Percentiles rank a stretch among this genome's conserved stretches.
These are phyloP conservation scores for Smittium mucronatum DNA, from an alignment of 371 early-diverging fungal genomes.

Conservation along the genomic window DNA sequence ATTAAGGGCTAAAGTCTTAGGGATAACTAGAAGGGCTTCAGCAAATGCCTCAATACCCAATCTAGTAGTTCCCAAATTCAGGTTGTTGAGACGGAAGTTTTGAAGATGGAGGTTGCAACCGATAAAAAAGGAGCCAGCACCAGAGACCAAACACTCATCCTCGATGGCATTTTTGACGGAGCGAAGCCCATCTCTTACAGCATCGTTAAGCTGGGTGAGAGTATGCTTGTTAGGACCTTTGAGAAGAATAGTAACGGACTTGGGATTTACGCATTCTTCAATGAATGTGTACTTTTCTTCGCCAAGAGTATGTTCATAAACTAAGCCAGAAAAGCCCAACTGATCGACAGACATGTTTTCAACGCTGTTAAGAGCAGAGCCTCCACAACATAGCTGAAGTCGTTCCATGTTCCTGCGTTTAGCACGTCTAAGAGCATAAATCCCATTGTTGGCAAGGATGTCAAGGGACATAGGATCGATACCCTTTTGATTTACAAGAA, in stretches of 20 bases:
- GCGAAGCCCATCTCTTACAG: conserved; percentile 96
- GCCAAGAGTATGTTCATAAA: conserved; percentile 94
- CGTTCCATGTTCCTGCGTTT: conserved; percentile 99
- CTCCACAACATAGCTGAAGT: conserved; percentile 95
- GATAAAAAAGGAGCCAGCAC: conserved; percentile 94
- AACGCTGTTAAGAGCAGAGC: conserved; percentile 93
- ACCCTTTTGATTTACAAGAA: conserved; percentile 99
- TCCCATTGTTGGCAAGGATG: conserved; percentile 90
- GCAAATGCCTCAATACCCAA: conserved; percentile 96
- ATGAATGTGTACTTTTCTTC: conserved; percentile 99
- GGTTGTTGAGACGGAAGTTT: conserved; percentile 61
- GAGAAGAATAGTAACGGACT: conserved; percentile 91
- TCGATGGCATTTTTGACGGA: conserved; percentile 96
- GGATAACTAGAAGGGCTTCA: conserved; percentile 89
- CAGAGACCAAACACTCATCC: conserved; percentile 83
- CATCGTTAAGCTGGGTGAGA: conserved; percentile 91
- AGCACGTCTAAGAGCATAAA: conserved; percentile 97
- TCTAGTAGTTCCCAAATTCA: conserved; percentile 86
- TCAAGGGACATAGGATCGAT: conserved; percentile 98
- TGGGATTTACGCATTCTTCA: conserved; percentile 91
- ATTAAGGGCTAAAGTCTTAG: conserved; percentile 91
- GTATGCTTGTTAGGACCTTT: conserved; percentile 95
- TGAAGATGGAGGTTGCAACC: conserved; percentile 67
- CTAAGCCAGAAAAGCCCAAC: conserved; percentile 88
- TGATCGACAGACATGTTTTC: conserved; percentile 81